These are phyloP conservation scores for Russula foetens DNA, from an alignment of 768 basidiomycete genomes.

Conservation along the genomic window DNA sequence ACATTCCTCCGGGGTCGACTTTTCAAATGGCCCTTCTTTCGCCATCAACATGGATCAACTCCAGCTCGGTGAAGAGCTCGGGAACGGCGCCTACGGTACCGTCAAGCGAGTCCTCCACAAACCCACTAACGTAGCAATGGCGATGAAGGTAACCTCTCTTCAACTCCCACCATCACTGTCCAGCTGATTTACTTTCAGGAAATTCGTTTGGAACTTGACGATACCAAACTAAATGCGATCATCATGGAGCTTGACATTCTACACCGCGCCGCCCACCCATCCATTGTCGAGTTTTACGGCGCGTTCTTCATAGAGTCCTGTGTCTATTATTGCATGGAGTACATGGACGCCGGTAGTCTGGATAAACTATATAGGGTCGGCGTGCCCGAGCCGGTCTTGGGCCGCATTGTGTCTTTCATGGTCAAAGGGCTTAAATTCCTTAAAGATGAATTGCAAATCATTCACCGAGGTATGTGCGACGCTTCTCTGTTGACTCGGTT, in stretches of 20 bases:
- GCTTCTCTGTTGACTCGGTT: not conserved
- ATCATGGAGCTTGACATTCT: constrained; percentile 98
- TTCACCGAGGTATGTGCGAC: constrained; percentile 50
- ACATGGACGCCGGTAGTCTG: constrained; percentile 97
- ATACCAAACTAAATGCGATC: constrained; percentile 89
- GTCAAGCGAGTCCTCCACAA: constrained; percentile 93
- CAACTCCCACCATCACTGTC: not conserved
- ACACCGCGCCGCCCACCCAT: constrained; percentile 83
- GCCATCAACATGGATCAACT: constrained; percentile 94
- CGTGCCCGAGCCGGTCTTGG: constrained; percentile 71
- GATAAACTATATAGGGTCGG: constrained; percentile 59
- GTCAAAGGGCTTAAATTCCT: constrained; percentile 88
- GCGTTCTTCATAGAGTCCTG: constrained; percentile 99
- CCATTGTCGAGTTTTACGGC: constrained; percentile 97
- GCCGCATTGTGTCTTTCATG: constrained; percentile 73
- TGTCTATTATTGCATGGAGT: constrained; percentile 99
- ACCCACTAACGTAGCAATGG: constrained; percentile 94
- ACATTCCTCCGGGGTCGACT: constrained; percentile 82
- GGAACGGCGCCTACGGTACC: constrained; percentile 94
- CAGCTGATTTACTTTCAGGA: constrained; percentile 46
- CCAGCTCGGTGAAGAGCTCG: constrained; percentile 85
- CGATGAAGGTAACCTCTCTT: constrained; percentile 75
- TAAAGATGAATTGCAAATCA: constrained; percentile 89
- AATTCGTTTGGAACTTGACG: constrained; percentile 93
- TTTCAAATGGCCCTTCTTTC: constrained; percentile 85